Base-by-base conservation (phyloP, 176 grass and related monocot genomes). In the Bothriochloa decipiens region DNA sequence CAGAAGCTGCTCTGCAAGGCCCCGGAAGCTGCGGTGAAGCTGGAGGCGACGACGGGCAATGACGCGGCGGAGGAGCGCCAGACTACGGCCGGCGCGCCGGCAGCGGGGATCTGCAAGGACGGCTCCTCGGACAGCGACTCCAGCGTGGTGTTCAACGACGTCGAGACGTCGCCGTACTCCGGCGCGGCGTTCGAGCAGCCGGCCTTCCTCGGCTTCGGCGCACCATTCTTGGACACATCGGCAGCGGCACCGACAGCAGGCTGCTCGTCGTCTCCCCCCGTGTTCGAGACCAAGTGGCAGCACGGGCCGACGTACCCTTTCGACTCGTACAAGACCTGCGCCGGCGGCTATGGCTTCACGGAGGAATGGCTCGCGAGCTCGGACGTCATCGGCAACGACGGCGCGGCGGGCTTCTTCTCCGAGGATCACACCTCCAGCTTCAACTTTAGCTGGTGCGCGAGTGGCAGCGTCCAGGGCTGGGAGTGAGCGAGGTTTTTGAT, bases 91-190 rank as follows among this genome's bases (percentile, higher is more conserved):
- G 37, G 62, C 23, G 32, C 65, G 65, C 45, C 72, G 14, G 55
- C 79, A 11, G 11, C 69, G 17, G 70, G 83, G 25, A 39, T 79
- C 23, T 92, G 40, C 87, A 93, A 89, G 88, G 94, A 97, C 53
- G 94, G 91, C 1, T 88, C 89, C 3, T 94, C 94, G 2, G 94
- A 97, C 85, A 97, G 94, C 65, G 94, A 94, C 74, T 94, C 94
- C 4, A 97, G 91, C 80, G 89, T 64, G 11, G 94, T 91, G 11
- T 84, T 97, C 76, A 97, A 91, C 67, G 94, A 93, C 76, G 80
- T 82, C 50, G 87, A 89, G 36, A 61, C 87, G 27, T 83, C 87
- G 35, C 75, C 91, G 1, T 83, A 89, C 84, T 88, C 82, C 64
- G 32, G 61, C 68, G 81, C 70, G 7, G 84, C 74, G 25, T 74